These are phyloP conservation scores for Atkinsonella texensis DNA, from an alignment of 2,329 filamentous ascomycete genomes.

Conservation along the genomic window DNA sequence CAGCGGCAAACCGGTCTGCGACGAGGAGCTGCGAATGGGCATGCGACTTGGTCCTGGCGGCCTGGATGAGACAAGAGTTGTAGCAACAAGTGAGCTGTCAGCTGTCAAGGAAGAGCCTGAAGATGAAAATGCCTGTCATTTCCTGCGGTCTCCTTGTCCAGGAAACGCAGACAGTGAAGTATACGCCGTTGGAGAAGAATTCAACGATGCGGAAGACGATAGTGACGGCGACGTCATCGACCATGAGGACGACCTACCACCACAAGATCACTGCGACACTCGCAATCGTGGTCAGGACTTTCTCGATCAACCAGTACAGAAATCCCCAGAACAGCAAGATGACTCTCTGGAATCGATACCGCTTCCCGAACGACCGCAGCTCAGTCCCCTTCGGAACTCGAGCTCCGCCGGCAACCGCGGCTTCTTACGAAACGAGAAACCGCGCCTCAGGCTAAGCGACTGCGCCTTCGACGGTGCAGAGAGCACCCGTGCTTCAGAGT, in stretches of 20 bases:
- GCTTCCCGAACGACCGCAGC: conserved; percentile 32
- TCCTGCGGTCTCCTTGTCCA: conserved; percentile 18
- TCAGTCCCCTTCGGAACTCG: conserved; percentile 41
- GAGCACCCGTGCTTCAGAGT: conserved; percentile 26
- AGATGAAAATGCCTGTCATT: conserved; percentile 13
- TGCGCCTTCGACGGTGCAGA: conserved; percentile 37
- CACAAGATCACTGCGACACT: conserved; percentile 29
- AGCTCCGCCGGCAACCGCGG: conserved; percentile 37
- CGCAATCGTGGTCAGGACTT: conserved; percentile 34
- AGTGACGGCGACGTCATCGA: conserved; percentile 30
- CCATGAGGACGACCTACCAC: conserved; percentile 32
- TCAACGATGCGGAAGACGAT: conserved; percentile 16
- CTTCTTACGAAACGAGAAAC: conserved; percentile 13
- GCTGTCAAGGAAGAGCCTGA: conserved; percentile 37
- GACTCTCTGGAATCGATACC: conserved; percentile 27
- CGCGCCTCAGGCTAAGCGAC: conserved; percentile 24
- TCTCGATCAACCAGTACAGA: conserved; percentile 15
- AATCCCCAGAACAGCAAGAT: conserved; percentile 10
- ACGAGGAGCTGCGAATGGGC: conserved; percentile 56
- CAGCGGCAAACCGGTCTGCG: conserved; percentile 56
- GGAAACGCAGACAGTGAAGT: conserved; percentile 6
- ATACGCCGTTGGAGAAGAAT: conserved; percentile 8
- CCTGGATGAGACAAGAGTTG: conserved; percentile 33
- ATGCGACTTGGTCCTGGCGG: conserved; percentile 48
- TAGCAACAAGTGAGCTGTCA: conserved; percentile 26